Evolutionary conservation across 331 rosid species (phyloP).

Genomic region (Pyracantha coccinea): DNA sequence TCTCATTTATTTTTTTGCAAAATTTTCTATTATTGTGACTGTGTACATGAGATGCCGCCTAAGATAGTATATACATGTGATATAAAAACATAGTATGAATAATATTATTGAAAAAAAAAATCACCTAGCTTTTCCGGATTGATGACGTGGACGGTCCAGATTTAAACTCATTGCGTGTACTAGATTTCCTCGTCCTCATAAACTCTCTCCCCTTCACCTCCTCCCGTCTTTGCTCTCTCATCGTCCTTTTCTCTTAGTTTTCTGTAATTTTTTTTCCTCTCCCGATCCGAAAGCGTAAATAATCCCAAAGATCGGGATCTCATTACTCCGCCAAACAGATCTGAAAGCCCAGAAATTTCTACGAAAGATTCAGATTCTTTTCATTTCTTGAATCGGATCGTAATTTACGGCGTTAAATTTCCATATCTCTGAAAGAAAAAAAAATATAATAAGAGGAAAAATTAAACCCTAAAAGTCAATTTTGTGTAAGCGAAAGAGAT

Average conservation of each 20-base stretch:
- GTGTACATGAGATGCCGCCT: no score
- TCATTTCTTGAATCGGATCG: background rate
- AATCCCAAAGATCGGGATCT: background rate
- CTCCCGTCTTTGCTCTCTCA: background rate
- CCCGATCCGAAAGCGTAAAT: background rate
- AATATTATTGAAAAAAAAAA: no score
- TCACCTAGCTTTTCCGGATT: constrained; percentile 15
- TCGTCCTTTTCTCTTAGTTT: background rate
- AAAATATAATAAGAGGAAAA: background rate
- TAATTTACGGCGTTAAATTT: background rate
- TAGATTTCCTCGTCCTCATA: constrained; percentile 33
- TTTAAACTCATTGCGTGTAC: constrained; percentile 2
- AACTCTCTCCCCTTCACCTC: background rate
- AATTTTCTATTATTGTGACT: no score
- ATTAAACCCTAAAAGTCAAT: constrained; percentile 7
- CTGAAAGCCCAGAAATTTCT: constrained; percentile 1
- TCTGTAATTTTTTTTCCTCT: background rate
- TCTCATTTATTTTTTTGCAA: no score
- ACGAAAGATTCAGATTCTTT: background rate
- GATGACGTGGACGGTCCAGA: constrained; percentile 67
- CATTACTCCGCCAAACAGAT: constrained; percentile 9
- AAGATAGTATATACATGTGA: no score
- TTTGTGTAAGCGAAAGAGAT: background rate
- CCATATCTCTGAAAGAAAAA: constrained; percentile 17
- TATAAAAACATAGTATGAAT: no score